A percentile compares a stretch with the other conserved stretches of the same genome.
These are phyloP conservation scores for Hyaloraphidium curvatum DNA, from an alignment of 192 early-diverging fungal genomes.

Conservation along the genomic window DNA sequence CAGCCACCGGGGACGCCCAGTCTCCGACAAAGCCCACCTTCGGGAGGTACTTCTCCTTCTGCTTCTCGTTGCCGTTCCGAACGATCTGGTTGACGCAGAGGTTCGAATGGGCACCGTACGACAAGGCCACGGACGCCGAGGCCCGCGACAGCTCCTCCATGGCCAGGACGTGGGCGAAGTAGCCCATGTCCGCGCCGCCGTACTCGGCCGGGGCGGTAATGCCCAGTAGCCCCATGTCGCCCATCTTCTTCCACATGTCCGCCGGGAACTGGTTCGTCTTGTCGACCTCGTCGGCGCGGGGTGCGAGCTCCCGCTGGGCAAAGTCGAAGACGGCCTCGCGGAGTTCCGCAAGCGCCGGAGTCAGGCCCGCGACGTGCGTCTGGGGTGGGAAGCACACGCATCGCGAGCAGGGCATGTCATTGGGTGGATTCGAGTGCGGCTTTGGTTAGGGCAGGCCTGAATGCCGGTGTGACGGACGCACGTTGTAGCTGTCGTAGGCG, in stretches of 20 bases:
- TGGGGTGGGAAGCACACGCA: too few relatives aligned
- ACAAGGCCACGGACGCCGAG: conserved; percentile 73
- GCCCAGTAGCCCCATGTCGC: conserved; percentile 85
- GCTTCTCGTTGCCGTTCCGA: conserved; percentile 65
- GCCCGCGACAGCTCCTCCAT: conserved; percentile 89
- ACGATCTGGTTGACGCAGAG: conserved; percentile 92
- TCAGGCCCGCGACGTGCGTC: too few relatives aligned
- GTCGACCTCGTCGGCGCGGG: conserved; percentile 64
- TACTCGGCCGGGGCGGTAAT: conserved; percentile 67
- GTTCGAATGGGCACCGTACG: conserved; percentile 94
- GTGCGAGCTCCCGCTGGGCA: conserved; percentile 61
- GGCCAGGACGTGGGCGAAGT: conserved; percentile 69
- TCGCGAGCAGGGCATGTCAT: too few relatives aligned
- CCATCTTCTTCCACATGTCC: conserved; percentile 96
- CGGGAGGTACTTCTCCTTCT: conserved; percentile 81
- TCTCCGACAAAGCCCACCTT: conserved; percentile 20
- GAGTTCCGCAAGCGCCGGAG: conserved; percentile 26
- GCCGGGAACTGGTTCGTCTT: conserved; percentile 69
- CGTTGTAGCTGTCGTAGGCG: too few relatives aligned
- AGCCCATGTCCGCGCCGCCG: conserved; percentile 76
- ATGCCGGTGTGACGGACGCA: too few relatives aligned
- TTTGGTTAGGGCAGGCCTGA: too few relatives aligned
- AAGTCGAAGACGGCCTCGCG: conserved; percentile 52
- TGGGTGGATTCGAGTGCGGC: too few relatives aligned
- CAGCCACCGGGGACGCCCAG: background rate